Conservation (phyloP, 2,329 filamentous ascomycete genomes). For the Colletotrichum cereale region DNA sequence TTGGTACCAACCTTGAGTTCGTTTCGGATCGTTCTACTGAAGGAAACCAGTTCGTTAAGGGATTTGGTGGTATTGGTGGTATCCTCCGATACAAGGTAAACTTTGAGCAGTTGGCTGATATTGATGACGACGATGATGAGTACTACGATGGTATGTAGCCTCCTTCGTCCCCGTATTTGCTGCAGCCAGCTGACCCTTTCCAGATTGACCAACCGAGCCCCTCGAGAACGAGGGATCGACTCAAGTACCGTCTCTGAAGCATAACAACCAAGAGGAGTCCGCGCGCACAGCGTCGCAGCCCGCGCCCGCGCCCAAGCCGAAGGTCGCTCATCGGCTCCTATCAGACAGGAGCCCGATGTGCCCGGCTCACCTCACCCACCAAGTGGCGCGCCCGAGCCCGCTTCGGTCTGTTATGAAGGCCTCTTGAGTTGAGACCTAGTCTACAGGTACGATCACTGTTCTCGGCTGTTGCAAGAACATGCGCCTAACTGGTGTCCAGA, state of each 20-base stretch:
- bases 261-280: constrained; percentile 48
- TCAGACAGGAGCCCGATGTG: constrained; percentile 59
- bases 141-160: constrained; percentile 76
- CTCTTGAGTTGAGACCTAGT: constrained; percentile 60
- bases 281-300: constrained; percentile 46
- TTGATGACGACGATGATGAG: constrained; percentile 91
- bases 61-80: constrained; percentile 97
- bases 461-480: background rate
- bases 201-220: constrained; percentile 91
- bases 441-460: constrained; percentile 35
- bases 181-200: constrained; percentile 27
- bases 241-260: constrained; percentile 65
- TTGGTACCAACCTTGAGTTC: constrained; percentile 94
- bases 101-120: constrained; percentile 97
- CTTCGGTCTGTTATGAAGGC: constrained; percentile 77
- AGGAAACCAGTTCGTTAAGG: constrained; percentile 99
- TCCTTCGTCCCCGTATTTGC: background rate
- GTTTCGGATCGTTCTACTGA: constrained; percentile 97
- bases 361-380: constrained; percentile 57
- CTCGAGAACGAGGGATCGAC: constrained; percentile 89
- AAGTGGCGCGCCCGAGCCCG: constrained; percentile 73
- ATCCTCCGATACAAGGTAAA: constrained; percentile 99
- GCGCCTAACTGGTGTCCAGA: constrained; percentile 9
- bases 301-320: constrained; percentile 54
- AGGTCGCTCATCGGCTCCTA: constrained; percentile 60